Base-by-base conservation (phyloP, 2,329 filamentous ascomycete species). In the Berkeleyomyces basicola region DNA sequence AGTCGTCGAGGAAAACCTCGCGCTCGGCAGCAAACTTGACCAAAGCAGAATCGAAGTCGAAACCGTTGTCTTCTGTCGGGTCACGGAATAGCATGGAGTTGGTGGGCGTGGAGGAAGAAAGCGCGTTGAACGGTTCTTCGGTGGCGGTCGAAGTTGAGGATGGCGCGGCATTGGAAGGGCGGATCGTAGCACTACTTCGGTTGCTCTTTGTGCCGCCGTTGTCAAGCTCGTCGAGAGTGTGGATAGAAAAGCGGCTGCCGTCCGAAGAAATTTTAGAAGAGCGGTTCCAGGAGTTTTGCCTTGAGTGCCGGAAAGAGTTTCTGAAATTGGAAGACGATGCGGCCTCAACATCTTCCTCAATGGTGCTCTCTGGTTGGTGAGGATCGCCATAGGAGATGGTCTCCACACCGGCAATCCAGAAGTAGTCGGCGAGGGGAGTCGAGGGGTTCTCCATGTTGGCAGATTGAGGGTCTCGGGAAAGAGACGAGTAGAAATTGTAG, bases 21-120 rank as follows among this genome's bases (percentile, higher is more conserved):
- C 93, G 81, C 76, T 97, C 92, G n/a, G 86, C 87, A 55, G 93
- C 90, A 72, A 99, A 99, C 75, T 96, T 97, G 69, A 90, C 77
- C 67, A 99, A 79, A 36, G 93, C 92, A 70, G 88, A 85, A 71
- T 97, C 93, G 70, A 99, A 99, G 72, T 97, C 93, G 70, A 88
- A 90, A 70, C 95, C 90, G 4, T 61, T 60, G 31, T 64, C 63
- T 14, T 64, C 63, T 0, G 63, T 64, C 7, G 63, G 63, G 44
- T 64, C 63, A 64, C 74, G 75, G 66, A 80, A 73, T 42, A 76
- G 68, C 49, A 71, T 71, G 44, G 70, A 66, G 47, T 62, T 62
- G 37, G 68, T 64, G 39, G 62, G 42, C 1, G 60, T 64, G 53
- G 59, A 61, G n/a, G 55, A 59, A 40, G 67, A 61, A 59, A 61